Base-by-base conservation (phyloP, 2,329 filamentous ascomycete genomes). In the Trichoderma atroviride region DNA sequence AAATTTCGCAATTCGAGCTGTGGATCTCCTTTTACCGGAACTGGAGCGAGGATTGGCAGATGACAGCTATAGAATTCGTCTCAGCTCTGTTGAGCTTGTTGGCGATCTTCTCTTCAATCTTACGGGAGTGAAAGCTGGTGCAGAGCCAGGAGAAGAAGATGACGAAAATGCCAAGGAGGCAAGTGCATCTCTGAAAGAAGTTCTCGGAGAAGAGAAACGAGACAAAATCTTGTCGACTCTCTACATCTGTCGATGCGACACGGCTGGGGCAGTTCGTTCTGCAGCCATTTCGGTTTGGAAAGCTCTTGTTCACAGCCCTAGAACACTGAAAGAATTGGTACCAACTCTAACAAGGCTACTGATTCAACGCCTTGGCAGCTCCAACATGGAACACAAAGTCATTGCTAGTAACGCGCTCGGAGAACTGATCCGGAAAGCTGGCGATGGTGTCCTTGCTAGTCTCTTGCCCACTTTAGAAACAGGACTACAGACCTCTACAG, bases 361-460 rank as follows among this genome's bases (percentile, higher is more conserved):
- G 75, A 98, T 99, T 78, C 90, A 93, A 70, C 92, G 96, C 60
- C 87, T 99, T 74, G 96, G 94, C 71, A 98, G 94, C 79, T 92
- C 94, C 57, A 98, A 97, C 77, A 94, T 97, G 91, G 96, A 99
- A 80, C 96, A 99, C 81, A 98, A 97, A 84, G 92, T 97, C 74
- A 99, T 99, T 84, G 96, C 96, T 73, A 95, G 95, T 79, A 98
- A 98, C 79, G 94, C 96, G 60, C 86, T 99, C 68, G 96, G 96
- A 77, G 96, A 99, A 79, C 89, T 99, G 73, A 98, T 99, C 76
- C 91, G 96, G 76, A 97, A 97, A 81, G 95, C 96, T 76, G 96
- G 96, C 71, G 96, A 99, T 79, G 92, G 93, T 68, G 94, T 99
- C 69, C 85, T 99, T 72, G 89, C 94, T 29, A 96, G 89, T 55